These are phyloP conservation scores for Naematelia aurantialba DNA, from an alignment of 768 basidiomycete species.

Conservation along the genomic window DNA sequence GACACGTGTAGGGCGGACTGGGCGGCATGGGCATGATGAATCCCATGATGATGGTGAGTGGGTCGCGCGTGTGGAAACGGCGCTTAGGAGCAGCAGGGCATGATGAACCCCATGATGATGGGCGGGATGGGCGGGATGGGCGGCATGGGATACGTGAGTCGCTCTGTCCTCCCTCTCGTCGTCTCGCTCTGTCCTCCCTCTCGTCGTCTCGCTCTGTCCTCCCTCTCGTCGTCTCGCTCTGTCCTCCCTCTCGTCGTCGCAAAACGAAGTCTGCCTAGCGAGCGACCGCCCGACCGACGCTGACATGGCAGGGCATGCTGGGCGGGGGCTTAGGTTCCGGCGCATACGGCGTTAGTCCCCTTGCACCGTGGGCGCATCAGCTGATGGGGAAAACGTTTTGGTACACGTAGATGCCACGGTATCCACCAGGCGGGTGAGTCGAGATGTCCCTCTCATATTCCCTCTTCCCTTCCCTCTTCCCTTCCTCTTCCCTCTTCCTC, in stretches of 20 bases:
- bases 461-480: neutral
- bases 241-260: too few species aligned
- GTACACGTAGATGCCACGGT: constrained; percentile 47
- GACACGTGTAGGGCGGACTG: constrained; percentile 7
- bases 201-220: too few species aligned
- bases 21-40: constrained; percentile 33
- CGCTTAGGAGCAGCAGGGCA: neutral
- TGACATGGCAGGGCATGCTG: constrained; percentile 34
- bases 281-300: neutral
- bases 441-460: too few species aligned
- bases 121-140: constrained; percentile 10
- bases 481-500: neutral
- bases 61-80: neutral
- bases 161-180: too few species aligned
- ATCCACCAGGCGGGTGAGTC: constrained; percentile 46
- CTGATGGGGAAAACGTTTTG: constrained; percentile 38
- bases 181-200: too few species aligned
- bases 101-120: constrained; percentile 28
- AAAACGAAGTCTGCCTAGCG: too few species aligned
- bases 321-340: constrained; percentile 44
- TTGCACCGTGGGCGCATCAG: constrained; percentile 31
- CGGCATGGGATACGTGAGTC: constrained; percentile 30
- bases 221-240: too few species aligned
- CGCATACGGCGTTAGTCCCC: constrained; percentile 42
- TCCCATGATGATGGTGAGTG: constrained; percentile 31